phyloP scores from a whole-genome alignment of 768 basidiomycete genomes.

The Pleurotus cornucopiae region DNA sequence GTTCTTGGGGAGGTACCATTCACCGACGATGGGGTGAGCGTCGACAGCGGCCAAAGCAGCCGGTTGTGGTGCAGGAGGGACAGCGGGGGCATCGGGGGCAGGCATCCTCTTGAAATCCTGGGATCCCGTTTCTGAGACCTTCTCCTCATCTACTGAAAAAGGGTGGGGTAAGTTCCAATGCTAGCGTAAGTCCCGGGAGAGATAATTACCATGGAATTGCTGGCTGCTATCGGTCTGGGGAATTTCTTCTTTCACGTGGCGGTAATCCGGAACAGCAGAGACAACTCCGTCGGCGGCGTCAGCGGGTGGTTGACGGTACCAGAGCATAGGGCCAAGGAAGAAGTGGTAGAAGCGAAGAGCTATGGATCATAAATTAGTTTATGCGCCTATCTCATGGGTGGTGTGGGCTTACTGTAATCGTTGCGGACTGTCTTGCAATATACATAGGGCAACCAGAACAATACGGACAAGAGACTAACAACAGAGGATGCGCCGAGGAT shows the following conservation, averaged over 20 bases:
- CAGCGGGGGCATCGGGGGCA: neutral
- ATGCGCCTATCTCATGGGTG: too few species aligned
- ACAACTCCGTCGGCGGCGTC: slow-evolving; percentile 14
- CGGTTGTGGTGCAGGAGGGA: neutral
- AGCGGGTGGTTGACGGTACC: slow-evolving; percentile 18
- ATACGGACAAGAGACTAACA: slow-evolving; percentile 16
- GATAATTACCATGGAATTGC: too few species aligned
- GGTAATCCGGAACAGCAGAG: slow-evolving; percentile 22
- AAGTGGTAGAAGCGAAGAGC: slow-evolving; percentile 25
- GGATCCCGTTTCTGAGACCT: slow-evolving; percentile 10
- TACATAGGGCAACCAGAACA: slow-evolving; percentile 26
- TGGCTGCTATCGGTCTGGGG: slow-evolving; percentile 1
- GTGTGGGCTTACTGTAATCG: slow-evolving; percentile 18
- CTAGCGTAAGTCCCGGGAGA: too few species aligned
- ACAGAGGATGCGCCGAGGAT: slow-evolving; percentile 19
- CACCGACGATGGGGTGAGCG: slow-evolving; percentile 21
- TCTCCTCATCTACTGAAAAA: slow-evolving; percentile 13
- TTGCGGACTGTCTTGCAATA: slow-evolving; percentile 21
- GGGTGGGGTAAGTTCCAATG: too few species aligned
- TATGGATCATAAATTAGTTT: neutral
- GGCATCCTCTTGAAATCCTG: neutral
- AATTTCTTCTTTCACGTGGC: slow-evolving; percentile 14
- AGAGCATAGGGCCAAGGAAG: slow-evolving; percentile 24
- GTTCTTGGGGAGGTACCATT: slow-evolving; percentile 22
- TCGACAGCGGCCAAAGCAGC: slow-evolving; percentile 12